Base-by-base conservation (phyloP, 768 basidiomycete genomes). In the Boletus insuetus region DNA sequence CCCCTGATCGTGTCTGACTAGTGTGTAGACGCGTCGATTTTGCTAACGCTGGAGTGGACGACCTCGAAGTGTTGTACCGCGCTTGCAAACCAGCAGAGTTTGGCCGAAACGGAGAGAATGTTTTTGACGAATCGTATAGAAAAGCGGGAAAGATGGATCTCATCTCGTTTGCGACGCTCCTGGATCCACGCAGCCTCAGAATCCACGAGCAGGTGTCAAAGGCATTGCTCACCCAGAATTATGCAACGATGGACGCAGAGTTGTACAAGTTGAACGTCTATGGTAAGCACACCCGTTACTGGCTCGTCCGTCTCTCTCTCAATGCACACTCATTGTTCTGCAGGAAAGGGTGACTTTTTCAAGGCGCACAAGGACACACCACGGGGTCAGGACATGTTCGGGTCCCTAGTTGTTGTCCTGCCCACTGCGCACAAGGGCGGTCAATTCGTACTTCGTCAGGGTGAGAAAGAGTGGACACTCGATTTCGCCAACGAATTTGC, bases 141-240 rank as follows among this genome's bases (percentile, higher is more conserved):
- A 79, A 77, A 53, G 79, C 79, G 0, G 74, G 77, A 3, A 80
- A 82, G 65, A 61, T 81, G 62, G 77, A 79, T 42, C 39, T 56
- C 0, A 40, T 48, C 1, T 49, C 67, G 6, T 82, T 82, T 56
- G 40, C 73, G 0, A 65, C 51, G 0, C 41, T 34, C 34, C 46
- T 55, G 6, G 48, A 58, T 17, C 48, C 53, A 1, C 49, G 29
- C 43, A 41, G 22, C 11, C 47, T 58, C 17, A 22, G 58, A 1
- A 47, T 58, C 45, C 35, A 53, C 17, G 38, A 57, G 8, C 46
- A 37, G 6, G 24, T 51, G 1, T 46, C 48, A 4, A 46, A 37
- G 16, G 41, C 22, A 8, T 51, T 58, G 41, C 53, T 60, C 16
- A 56, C 60, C 6, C 2, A 29, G 38, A 17, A 19, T 11, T 1